A percentile compares a stretch with the other conserved stretches of the same genome.
Evolutionary conservation across 148 eudicot species (phyloP).

Genomic region (Euryodendron excelsum): DNA sequence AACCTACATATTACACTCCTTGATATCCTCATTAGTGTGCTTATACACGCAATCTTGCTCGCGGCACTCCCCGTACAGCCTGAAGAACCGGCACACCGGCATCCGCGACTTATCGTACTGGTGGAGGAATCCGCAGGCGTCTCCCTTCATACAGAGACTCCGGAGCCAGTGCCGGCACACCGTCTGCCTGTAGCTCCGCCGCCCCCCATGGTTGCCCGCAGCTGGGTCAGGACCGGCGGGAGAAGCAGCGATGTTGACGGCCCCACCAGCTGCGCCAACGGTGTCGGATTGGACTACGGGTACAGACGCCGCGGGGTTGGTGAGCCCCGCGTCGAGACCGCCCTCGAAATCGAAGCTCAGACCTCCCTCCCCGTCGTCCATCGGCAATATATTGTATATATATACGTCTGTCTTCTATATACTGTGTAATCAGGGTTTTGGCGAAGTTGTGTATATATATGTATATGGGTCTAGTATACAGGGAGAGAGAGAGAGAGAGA

Average conservation of each 20-base stretch:
- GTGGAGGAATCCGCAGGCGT: conserved; percentile 93
- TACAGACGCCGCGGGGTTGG: conserved; percentile 67
- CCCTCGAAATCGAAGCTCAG: conserved; percentile 96
- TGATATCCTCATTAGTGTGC: conserved; percentile 93
- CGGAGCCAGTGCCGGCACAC: conserved; percentile 98
- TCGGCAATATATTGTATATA: no score
- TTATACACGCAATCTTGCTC: conserved; percentile 97
- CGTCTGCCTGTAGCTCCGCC: conserved; percentile 90
- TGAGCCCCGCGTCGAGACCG: conserved; percentile 63
- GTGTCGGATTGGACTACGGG: conserved; percentile 48
- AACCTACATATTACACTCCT: conserved; percentile 93
- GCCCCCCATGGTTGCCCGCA: conserved; percentile 19
- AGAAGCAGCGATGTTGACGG: conserved; percentile 13
- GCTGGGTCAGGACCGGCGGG: conserved; percentile 19
- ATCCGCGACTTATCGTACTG: conserved; percentile 93
- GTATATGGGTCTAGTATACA: no score
- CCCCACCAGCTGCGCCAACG: conserved; percentile 27
- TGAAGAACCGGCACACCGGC: conserved; percentile 87
- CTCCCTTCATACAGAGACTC: conserved; percentile 97
- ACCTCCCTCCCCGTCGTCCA: conserved; percentile 94
- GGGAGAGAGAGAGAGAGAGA: no score
- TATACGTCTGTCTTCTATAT: background rate
- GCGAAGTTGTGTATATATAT: background rate
- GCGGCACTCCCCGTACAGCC: conserved; percentile 85
- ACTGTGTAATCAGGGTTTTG: background rate